Conservation (phyloP, 768 basidiomycete genomes). For the Pholiota conissans region DNA sequence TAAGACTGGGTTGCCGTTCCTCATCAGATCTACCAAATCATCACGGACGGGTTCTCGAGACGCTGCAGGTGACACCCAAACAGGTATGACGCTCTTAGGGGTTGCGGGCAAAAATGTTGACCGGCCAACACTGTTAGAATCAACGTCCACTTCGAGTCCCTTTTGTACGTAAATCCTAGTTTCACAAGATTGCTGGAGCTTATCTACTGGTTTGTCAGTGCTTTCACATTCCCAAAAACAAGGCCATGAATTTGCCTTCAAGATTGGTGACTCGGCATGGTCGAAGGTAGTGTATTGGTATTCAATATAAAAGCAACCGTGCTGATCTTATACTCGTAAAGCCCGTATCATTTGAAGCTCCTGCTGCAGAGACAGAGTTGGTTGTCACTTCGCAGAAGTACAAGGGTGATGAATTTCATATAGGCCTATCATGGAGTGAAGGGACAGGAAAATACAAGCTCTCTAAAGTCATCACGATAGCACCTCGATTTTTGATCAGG, state of each 20-base stretch:
- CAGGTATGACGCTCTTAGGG: slow-evolving; percentile 41
- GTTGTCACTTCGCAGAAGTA: slow-evolving; percentile 64
- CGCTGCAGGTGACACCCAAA: slow-evolving; percentile 78
- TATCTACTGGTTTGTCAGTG: slow-evolving; percentile 47
- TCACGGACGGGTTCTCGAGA: slow-evolving; percentile 67
- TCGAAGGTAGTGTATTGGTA: slow-evolving; percentile 59
- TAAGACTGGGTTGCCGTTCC: slow-evolving; percentile 87
- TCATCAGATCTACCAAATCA: slow-evolving; percentile 62
- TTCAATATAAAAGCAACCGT: neutral
- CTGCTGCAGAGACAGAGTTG: slow-evolving; percentile 85
- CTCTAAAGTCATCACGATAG: slow-evolving; percentile 88
- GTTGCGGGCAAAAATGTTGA: neutral
- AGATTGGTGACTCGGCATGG: slow-evolving; percentile 82
- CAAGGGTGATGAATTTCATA: slow-evolving; percentile 67
- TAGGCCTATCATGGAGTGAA: slow-evolving; percentile 90
- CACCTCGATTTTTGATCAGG: slow-evolving; percentile 88
- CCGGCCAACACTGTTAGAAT: neutral
- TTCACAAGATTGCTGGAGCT: neutral
- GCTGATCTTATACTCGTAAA: slow-evolving; percentile 23
- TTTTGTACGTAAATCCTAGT: slow-evolving; percentile 63
- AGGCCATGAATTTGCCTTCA: slow-evolving; percentile 83
- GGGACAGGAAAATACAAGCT: slow-evolving; percentile 98
- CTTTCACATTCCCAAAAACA: slow-evolving; percentile 80
- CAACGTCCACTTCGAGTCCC: slow-evolving; percentile 51
- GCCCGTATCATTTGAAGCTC: slow-evolving; percentile 89